A percentile compares a stretch with the other conserved stretches of the same genome.
Conservation (phyloP, 345 rosid species). For the Arabidopsis suecica region DNA sequence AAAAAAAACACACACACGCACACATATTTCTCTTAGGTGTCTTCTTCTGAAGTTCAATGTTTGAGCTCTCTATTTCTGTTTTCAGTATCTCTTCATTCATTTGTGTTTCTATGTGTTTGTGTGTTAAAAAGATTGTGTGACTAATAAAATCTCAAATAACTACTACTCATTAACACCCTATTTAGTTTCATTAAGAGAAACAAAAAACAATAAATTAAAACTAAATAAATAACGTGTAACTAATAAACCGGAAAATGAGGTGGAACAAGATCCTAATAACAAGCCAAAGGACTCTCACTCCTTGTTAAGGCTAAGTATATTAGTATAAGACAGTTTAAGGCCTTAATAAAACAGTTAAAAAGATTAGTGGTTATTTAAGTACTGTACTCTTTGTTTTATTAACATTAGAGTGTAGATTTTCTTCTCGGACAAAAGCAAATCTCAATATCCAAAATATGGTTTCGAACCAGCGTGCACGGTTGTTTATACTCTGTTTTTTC, state of each 20-base stretch:
- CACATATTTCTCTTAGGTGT: constrained; percentile 15
- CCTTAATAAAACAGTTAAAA: constrained; percentile 8
- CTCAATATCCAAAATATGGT: constrained; percentile 30
- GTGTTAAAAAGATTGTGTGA: constrained; percentile 2
- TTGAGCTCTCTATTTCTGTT: constrained; percentile 5
- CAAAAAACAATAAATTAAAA: neutral
- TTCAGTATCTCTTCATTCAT: constrained; percentile 37
- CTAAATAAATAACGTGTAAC: neutral
- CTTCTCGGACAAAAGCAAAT: constrained; percentile 2
- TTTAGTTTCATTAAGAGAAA: neutral
- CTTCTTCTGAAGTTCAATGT: constrained; percentile 17
- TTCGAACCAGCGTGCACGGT: constrained; percentile 1
- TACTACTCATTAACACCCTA: neutral
- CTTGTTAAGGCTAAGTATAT: no score
- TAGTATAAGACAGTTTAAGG: neutral
- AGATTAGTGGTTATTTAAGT: constrained; percentile 25
- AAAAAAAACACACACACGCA: neutral
- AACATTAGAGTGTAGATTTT: constrained; percentile 4
- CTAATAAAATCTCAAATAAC: constrained; percentile 26
- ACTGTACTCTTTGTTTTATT: neutral
- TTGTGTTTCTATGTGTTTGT: constrained; percentile 28
- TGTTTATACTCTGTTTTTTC: constrained; percentile 37
- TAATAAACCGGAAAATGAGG: constrained; percentile 10
- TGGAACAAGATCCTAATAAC: constrained; percentile 39
- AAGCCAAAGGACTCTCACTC: constrained; percentile 35